Evolutionary conservation across 2,329 filamentous ascomycete genomes (phyloP).

Genomic region (Colletotrichum lentis): DNA sequence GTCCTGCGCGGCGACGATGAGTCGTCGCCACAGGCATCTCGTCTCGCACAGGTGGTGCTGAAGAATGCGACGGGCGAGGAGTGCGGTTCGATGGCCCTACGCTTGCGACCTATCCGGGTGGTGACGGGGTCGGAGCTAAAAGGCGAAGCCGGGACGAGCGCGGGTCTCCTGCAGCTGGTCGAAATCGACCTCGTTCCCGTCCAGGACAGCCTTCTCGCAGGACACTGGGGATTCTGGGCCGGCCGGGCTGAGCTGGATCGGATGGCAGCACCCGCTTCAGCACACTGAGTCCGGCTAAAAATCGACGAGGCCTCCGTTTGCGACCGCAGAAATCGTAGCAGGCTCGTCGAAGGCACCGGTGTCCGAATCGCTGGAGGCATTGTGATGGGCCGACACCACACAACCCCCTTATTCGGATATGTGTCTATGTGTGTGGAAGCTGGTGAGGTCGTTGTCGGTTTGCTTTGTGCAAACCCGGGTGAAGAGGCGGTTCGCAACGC

Average conservation of each 20-base stretch:
- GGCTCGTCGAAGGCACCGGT: conserved; percentile 61
- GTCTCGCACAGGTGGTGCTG: conserved; percentile 43
- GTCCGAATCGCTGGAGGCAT: conserved; percentile 52
- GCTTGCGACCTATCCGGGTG: conserved; percentile 23
- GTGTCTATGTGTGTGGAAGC: not conserved
- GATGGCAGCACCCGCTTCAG: conserved; percentile 16
- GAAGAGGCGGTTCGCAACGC: not conserved
- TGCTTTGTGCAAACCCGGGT: not conserved
- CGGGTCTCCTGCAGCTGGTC: conserved; percentile 32
- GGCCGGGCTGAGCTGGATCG: conserved; percentile 16
- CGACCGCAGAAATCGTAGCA: conserved; percentile 76
- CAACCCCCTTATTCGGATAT: not conserved
- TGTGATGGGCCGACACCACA: conserved; percentile 38
- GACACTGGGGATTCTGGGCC: conserved; percentile 14
- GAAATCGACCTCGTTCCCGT: conserved; percentile 38
- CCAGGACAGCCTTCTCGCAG: conserved; percentile 38
- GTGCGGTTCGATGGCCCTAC: not conserved
- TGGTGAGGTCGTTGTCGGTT: not conserved
- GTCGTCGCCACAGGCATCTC: conserved; percentile 42
- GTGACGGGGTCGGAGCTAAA: conserved; percentile 41
- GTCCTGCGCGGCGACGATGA: conserved; percentile 44
- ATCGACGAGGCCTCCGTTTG: conserved; percentile 70
- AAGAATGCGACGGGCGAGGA: conserved; percentile 39
- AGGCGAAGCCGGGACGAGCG: conserved; percentile 45
- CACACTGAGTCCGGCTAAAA: conserved; percentile 53